Evolutionary conservation across 257 asterid species (phyloP).

Genomic region (Lycium ferocissimum): DNA sequence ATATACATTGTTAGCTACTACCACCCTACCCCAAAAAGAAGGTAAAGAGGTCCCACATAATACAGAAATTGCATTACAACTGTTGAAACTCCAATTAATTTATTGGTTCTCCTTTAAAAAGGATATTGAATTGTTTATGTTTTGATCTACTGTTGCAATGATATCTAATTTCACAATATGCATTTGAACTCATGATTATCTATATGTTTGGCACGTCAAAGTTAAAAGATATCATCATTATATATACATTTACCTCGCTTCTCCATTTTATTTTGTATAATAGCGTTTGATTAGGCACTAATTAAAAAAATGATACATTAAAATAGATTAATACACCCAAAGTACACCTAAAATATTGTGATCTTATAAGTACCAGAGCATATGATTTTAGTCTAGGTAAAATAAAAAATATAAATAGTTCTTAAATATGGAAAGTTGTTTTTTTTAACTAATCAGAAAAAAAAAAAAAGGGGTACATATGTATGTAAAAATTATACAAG

Average conservation of each 20-base stretch:
- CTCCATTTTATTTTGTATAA: too few species aligned
- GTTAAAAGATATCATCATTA: neutral
- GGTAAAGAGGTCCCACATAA: slow-evolving; percentile 11
- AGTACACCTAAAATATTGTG: too few species aligned
- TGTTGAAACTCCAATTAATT: slow-evolving; percentile 18
- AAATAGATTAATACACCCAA: too few species aligned
- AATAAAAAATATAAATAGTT: too few species aligned
- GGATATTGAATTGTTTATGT: neutral
- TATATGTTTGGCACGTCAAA: neutral
- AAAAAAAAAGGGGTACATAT: too few species aligned
- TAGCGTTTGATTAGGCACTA: too few species aligned
- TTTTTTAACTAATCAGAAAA: too few species aligned
- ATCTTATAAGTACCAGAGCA: too few species aligned
- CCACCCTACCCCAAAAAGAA: neutral
- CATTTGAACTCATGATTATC: neutral
- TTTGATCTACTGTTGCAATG: neutral
- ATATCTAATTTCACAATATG: neutral
- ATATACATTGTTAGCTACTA: slow-evolving; percentile 16
- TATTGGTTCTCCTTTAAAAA: neutral
- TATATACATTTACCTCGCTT: neutral
- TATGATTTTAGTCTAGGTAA: too few species aligned
- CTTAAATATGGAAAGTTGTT: too few species aligned
- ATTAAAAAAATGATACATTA: too few species aligned
- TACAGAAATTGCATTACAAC: slow-evolving; percentile 24
- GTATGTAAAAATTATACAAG: too few species aligned